Evolutionary conservation across 2,329 filamentous ascomycete genomes (phyloP).

Genomic region (Herpotrichia juniperi): DNA sequence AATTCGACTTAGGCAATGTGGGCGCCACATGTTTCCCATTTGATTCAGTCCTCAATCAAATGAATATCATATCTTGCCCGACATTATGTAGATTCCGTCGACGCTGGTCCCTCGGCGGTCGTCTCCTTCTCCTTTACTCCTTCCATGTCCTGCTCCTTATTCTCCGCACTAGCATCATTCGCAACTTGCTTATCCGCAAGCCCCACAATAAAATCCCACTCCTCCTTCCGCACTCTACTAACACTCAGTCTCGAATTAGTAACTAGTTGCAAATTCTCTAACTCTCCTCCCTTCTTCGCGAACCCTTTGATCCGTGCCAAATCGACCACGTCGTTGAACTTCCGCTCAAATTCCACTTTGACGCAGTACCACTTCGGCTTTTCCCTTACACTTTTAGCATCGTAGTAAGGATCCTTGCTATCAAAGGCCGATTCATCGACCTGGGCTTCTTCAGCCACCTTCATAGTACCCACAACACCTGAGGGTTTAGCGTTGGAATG

Average conservation of each 20-base stretch:
- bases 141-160: conserved; percentile 1
- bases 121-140: background rate
- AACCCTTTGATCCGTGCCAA: conserved; percentile 74
- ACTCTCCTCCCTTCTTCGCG: conserved; percentile 58
- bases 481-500: conserved; percentile 92
- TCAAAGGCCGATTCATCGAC: conserved; percentile 80
- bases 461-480: conserved; percentile 86
- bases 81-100: background rate
- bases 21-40: too few relatives aligned
- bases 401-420: conserved; percentile 78
- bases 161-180: background rate
- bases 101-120: background rate
- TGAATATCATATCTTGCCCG: background rate
- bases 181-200: conserved; percentile 46
- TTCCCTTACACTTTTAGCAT: conserved; percentile 71
- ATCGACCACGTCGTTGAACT: conserved; percentile 74
- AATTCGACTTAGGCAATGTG: too few relatives aligned
- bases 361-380: conserved; percentile 87
- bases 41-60: too few relatives aligned
- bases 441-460: conserved; percentile 83
- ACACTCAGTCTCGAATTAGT: conserved; percentile 86
- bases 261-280: conserved; percentile 82
- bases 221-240: conserved; percentile 65
- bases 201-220: conserved; percentile 69
- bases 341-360: conserved; percentile 84